Percentiles rank a stretch among this genome's conserved stretches.
phyloP scores from a whole-genome alignment of 1,139 yeast genomes.

The Hansenula lynferdii region DNA sequence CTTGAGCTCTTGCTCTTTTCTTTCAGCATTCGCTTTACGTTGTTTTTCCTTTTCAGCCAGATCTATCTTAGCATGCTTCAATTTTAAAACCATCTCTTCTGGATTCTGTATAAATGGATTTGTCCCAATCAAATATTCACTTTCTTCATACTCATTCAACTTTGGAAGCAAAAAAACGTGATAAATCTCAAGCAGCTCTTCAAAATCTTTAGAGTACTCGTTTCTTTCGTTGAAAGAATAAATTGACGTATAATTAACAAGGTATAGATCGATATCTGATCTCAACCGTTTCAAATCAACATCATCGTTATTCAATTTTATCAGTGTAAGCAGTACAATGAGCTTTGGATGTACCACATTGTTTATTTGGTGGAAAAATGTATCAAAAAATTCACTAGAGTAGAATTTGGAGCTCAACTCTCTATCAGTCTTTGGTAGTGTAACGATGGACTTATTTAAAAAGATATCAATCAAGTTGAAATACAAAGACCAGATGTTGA shows the following conservation, averaged over 20 bases:
- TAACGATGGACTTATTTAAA: conserved; percentile 9
- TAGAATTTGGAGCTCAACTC: conserved; percentile 5
- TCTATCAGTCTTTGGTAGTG: conserved; percentile 1
- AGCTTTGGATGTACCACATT: conserved; percentile 16
- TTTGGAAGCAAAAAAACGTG: conserved; percentile 16
- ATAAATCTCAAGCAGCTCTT: conserved; percentile 19
- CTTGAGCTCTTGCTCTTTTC: conserved; percentile 8
- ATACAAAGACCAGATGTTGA: conserved; percentile 20
- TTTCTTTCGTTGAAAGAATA: neutral
- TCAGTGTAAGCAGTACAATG: conserved; percentile 13
- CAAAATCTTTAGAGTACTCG: neutral
- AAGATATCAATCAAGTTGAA: conserved; percentile 20
- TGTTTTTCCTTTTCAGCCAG: conserved; percentile 9
- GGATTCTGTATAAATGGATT: conserved; percentile 12
- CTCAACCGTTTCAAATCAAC: conserved; percentile 13
- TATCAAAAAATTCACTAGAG: conserved; percentile 10
- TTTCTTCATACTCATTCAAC: conserved; percentile 16
- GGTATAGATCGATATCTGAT: conserved; percentile 15
- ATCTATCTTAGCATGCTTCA: conserved; percentile 5
- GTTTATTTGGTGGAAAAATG: conserved; percentile 5
- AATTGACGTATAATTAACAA: conserved; percentile 5
- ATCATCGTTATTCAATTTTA: conserved; percentile 16
- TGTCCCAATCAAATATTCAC: conserved; percentile 14
- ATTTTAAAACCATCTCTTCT: conserved; percentile 7
- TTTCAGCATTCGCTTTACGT: conserved; percentile 6